Percentiles rank a stretch among this genome's conserved stretches.
Evolutionary conservation across 164 flowering plant species (phyloP).

Genomic region (Dillenia turbinata): DNA sequence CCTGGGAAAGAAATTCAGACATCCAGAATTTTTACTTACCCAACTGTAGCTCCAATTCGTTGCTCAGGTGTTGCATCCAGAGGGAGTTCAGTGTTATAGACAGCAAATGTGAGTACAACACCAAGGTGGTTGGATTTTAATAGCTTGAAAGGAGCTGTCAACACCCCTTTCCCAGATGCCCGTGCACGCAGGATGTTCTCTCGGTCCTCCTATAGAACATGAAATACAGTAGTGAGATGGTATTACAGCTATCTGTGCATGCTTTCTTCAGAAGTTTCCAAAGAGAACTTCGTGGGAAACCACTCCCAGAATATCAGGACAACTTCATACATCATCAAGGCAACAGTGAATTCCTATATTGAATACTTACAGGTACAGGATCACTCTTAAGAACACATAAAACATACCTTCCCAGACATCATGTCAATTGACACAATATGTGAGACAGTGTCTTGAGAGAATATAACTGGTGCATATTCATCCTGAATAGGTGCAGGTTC

Average conservation of each 20-base stretch:
- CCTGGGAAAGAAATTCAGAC: neutral
- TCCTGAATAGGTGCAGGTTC: conserved; percentile 77
- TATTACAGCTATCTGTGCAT: no score
- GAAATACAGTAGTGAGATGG: no score
- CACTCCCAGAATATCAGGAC: no score
- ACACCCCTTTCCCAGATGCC: conserved; percentile 87
- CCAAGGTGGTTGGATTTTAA: conserved; percentile 89
- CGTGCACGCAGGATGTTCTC: conserved; percentile 93
- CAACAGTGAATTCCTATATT: no score
- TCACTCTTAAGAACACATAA: neutral
- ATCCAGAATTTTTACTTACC: conserved; percentile 35
- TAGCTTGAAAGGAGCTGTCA: conserved; percentile 90
- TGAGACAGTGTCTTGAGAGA: conserved; percentile 86
- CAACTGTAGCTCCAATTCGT: conserved; percentile 71
- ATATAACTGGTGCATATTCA: conserved; percentile 98
- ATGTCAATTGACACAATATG: conserved; percentile 95
- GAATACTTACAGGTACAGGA: no score
- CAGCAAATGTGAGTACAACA: conserved; percentile 93
- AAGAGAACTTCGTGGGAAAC: no score
- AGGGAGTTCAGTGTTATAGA: conserved; percentile 63
- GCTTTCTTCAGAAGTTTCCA: no score
- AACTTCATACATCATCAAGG: no score
- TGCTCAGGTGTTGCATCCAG: conserved; percentile 70
- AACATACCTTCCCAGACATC: conserved; percentile 92
- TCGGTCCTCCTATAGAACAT: conserved; percentile 71